phyloP scores from a whole-genome alignment of 805 yeast species.

The Debaryomyces hansenii region DNA sequence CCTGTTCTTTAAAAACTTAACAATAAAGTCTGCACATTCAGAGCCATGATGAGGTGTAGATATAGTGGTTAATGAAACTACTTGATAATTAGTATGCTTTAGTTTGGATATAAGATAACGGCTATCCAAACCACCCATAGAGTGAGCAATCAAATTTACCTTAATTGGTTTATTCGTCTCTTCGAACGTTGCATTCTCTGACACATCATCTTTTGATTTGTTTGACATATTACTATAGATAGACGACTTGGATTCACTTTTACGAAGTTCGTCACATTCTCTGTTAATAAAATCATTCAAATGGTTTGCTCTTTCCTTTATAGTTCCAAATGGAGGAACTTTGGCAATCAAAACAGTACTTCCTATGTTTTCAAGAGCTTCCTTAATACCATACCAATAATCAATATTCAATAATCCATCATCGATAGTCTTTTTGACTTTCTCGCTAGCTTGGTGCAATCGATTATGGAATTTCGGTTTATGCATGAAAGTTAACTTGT shows the following conservation, averaged over 20 bases:
- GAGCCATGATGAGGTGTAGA: constrained; percentile 91
- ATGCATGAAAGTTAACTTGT: constrained; percentile 34
- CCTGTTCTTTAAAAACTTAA: constrained; percentile 28
- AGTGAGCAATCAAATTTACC: constrained; percentile 80
- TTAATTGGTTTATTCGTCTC: constrained; percentile 34
- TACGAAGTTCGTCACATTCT: constrained; percentile 20
- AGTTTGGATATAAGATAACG: constrained; percentile 68
- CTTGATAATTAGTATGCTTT: constrained; percentile 43
- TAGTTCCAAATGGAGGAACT: constrained; percentile 82
- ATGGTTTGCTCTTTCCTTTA: constrained; percentile 62
- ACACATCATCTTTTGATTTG: not conserved
- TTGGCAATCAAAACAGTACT: constrained; percentile 67
- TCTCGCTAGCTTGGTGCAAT: constrained; percentile 4
- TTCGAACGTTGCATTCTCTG: constrained; percentile 4
- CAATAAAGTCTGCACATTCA: constrained; percentile 72
- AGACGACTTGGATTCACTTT: constrained; percentile 9
- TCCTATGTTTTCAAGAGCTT: constrained; percentile 60
- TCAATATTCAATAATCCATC: constrained; percentile 47
- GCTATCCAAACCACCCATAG: constrained; percentile 93
- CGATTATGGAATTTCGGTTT: constrained; percentile 8
- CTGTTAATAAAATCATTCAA: constrained; percentile 52
- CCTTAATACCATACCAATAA: constrained; percentile 82
- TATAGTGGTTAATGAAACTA: constrained; percentile 77
- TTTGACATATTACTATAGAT: constrained; percentile 8
- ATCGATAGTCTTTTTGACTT: constrained; percentile 9